These are phyloP conservation scores for Paraconiothyrium sp. DNA, from an alignment of 2,329 filamentous ascomycete species.

Conservation along the genomic window DNA sequence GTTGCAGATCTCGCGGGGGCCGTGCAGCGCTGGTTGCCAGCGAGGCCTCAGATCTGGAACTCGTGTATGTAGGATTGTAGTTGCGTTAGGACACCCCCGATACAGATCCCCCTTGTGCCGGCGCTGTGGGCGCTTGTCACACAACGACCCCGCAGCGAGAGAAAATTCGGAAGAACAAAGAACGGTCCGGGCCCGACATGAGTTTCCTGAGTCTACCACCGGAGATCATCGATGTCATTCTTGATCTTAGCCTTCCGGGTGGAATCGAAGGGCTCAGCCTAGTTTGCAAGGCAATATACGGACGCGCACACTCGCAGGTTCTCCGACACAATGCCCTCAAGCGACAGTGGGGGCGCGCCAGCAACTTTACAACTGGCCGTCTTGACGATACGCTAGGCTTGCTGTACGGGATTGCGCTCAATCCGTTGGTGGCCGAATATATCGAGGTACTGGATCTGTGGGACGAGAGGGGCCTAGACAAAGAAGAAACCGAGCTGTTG, in stretches of 20 bases:
- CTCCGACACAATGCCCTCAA: constrained; percentile 39
- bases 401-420: constrained; percentile 36
- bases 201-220: constrained; percentile 42
- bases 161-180: neutral
- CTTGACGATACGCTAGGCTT: constrained; percentile 35
- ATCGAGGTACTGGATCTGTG: constrained; percentile 40
- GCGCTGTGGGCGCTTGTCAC: neutral
- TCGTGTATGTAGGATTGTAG: neutral
- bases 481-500: constrained; percentile 2
- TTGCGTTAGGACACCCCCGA: neutral
- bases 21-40: neutral
- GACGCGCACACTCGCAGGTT: constrained; percentile 37
- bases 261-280: constrained; percentile 44
- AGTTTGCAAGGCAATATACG: constrained; percentile 40
- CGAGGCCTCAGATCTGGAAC: neutral
- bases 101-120: neutral
- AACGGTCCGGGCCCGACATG: constrained; percentile 29
- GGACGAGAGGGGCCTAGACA: constrained; percentile 26
- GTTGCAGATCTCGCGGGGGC: neutral
- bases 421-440: constrained; percentile 42
- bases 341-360: constrained; percentile 35
- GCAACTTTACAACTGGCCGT: constrained; percentile 24
- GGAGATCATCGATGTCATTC: constrained; percentile 45
- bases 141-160: neutral
- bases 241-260: constrained; percentile 36